Percentiles rank a stretch among this genome's conserved stretches.
phyloP scores from a whole-genome alignment of 2,329 filamentous ascomycete species.

The Endoconidiophora laricicola region DNA sequence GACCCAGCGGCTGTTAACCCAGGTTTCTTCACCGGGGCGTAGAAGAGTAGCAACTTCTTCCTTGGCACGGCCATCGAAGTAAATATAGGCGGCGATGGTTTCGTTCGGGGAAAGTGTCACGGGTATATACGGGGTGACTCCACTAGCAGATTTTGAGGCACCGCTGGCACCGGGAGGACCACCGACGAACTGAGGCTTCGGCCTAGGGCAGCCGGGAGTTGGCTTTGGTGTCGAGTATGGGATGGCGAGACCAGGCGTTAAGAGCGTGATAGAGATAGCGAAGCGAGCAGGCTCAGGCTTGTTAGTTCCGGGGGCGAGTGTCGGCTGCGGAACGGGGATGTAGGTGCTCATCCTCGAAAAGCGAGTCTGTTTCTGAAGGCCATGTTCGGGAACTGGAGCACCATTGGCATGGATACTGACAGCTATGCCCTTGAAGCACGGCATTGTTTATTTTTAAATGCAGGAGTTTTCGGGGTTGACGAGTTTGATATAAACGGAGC shows the following conservation, averaged over 20 bases:
- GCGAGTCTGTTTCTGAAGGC: constrained; percentile 84
- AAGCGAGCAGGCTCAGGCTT: constrained; percentile 90
- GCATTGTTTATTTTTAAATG: constrained; percentile 36
- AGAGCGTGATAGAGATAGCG: constrained; percentile 90
- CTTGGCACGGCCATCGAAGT: constrained; percentile 89
- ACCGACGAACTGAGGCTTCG: constrained; percentile 67
- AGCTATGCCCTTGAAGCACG: constrained; percentile 98
- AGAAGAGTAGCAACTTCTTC: constrained; percentile 93
- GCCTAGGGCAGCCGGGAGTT: constrained; percentile 58
- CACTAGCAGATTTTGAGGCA: constrained; percentile 30
- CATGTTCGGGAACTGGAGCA: constrained; percentile 76
- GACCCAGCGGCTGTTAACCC: constrained; percentile 98
- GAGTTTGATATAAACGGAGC: not conserved
- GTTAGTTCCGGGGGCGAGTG: constrained; percentile 42
- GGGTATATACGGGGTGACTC: constrained; percentile 74
- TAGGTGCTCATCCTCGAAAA: constrained; percentile 89
- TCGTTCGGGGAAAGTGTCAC: constrained; percentile 88
- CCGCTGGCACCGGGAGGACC: constrained; percentile 42
- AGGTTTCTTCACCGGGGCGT: constrained; percentile 87
- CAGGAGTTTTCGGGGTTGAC: not conserved
- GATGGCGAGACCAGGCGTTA: constrained; percentile 75
- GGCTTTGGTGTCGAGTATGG: constrained; percentile 84
- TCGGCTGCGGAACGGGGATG: constrained; percentile 84
- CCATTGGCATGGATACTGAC: constrained; percentile 82
- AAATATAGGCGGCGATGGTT: constrained; percentile 96